Percentiles rank a stretch among this genome's conserved stretches.
Evolutionary conservation across 495 filamentous ascomycete genomes (phyloP).

Genomic region (Daldinia decipiens): DNA sequence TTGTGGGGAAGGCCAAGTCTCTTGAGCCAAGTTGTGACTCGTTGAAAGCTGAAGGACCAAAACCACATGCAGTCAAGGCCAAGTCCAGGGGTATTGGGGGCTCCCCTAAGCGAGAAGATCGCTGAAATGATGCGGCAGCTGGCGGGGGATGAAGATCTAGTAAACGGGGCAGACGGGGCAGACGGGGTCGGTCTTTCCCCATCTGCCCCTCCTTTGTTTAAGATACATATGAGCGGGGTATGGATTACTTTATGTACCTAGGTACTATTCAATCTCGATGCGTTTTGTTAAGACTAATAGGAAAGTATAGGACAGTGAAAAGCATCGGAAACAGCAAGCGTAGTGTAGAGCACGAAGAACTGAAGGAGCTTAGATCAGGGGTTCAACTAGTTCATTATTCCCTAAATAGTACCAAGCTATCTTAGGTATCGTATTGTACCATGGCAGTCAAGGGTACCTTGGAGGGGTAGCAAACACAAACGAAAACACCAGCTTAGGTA

Average conservation of each 20-base stretch:
- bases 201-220: neutral
- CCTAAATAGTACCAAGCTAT: too few species aligned
- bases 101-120: neutral
- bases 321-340: neutral
- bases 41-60: constrained; percentile 10
- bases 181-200: neutral
- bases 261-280: neutral
- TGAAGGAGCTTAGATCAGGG: neutral
- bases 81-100: neutral
- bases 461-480: neutral
- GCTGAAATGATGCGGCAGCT: neutral
- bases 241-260: neutral
- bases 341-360: neutral
- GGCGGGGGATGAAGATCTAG: neutral
- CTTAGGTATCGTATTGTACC: neutral
- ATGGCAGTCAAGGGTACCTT: too few species aligned
- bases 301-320: neutral
- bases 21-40: constrained; percentile 16
- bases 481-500: neutral
- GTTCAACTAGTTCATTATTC: neutral
- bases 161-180: constrained; percentile 1
- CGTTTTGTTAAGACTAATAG: neutral
- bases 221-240: neutral
- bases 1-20: constrained; percentile 42
- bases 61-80: constrained; percentile 2